phyloP scores from a whole-genome alignment of 208 protist genomes.

The Wallacemonas sp. region DNA sequence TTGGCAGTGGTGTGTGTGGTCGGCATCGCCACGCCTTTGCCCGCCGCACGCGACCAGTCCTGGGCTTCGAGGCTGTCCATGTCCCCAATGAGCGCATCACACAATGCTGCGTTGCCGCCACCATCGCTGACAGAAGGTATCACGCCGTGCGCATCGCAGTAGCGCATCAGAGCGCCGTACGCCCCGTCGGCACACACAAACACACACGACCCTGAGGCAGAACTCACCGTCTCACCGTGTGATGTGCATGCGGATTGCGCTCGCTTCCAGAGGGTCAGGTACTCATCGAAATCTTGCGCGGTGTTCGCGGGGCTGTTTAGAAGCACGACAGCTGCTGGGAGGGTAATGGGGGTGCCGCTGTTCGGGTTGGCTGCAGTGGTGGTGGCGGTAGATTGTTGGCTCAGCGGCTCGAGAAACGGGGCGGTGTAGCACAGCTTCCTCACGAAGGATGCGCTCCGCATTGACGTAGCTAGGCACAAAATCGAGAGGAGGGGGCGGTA shows the following conservation, averaged over 20 bases:
- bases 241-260: background rate
- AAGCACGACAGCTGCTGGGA: slow-evolving; percentile 54
- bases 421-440: slow-evolving; percentile 38
- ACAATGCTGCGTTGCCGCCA: slow-evolving; percentile 31
- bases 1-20: background rate
- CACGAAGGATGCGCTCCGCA: background rate
- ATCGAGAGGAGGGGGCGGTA: too few relatives aligned
- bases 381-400: too few relatives aligned
- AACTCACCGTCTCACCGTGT: background rate
- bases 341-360: too few relatives aligned
- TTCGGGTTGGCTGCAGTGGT: too few relatives aligned
- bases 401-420: slow-evolving; percentile 13
- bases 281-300: slow-evolving; percentile 49
- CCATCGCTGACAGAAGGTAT: too few relatives aligned
- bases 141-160: slow-evolving; percentile 34
- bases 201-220: slow-evolving; percentile 47
- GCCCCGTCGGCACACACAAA: slow-evolving; percentile 78
- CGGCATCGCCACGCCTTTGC: background rate
- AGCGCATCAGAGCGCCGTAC: slow-evolving; percentile 39
- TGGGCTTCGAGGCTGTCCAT: slow-evolving; percentile 35
- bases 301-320: slow-evolving; percentile 68
- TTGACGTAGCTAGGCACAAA: too few relatives aligned
- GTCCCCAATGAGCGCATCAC: slow-evolving; percentile 47
- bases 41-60: background rate
- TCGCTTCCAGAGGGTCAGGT: slow-evolving; percentile 37